phyloP scores from a whole-genome alignment of 2,329 filamentous ascomycete species.

The Trichoderma sp. region DNA sequence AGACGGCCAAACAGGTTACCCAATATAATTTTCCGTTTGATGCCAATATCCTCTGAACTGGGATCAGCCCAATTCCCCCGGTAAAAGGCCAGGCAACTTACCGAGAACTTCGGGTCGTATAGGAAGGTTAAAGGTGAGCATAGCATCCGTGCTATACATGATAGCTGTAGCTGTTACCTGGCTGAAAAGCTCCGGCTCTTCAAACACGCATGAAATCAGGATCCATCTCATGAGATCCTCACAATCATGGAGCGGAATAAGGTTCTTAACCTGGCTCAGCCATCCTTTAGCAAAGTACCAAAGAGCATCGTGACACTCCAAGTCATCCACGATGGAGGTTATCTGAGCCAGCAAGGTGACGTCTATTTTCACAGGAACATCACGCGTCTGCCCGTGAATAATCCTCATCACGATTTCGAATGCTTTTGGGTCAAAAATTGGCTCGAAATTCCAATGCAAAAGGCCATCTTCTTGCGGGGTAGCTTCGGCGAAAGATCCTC shows the following conservation, averaged over 20 bases:
- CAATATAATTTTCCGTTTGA: background rate
- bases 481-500: background rate
- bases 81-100: background rate
- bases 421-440: background rate
- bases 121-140: background rate
- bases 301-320: background rate
- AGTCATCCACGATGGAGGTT: background rate
- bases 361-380: background rate
- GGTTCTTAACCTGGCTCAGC: background rate
- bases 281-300: background rate
- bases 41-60: background rate
- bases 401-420: background rate
- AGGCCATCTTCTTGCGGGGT: background rate
- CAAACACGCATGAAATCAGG: background rate
- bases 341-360: background rate
- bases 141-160: background rate
- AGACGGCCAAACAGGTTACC: fast-evolving
- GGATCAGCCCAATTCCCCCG: background rate
- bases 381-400: background rate
- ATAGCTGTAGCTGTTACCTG: background rate
- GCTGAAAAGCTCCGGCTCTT: background rate
- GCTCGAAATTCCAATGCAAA: background rate
- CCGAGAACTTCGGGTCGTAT: background rate
- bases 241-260: fast-evolving
- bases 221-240: background rate